Base-by-base conservation (phyloP, 257 asterid species). In the Solanum okadae region DNA sequence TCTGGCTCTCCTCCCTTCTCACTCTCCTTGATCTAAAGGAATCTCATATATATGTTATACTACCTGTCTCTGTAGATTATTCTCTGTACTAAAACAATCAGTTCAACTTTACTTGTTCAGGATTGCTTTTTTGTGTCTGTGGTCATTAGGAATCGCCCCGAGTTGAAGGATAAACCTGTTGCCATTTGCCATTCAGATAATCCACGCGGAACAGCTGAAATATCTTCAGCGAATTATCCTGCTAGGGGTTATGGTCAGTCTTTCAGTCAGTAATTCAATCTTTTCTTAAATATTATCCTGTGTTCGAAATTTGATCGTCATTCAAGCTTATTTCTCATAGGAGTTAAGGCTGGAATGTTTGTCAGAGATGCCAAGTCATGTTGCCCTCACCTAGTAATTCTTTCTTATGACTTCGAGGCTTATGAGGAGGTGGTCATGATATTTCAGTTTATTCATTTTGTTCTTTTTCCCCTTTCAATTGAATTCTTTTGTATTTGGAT, bases 91-190 rank as follows among this genome's bases (percentile, higher is more conserved):
- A 31, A 82, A 82, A 82, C 68, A 49, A 82, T 22, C 37, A 18
- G 35, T 82, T 49, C 70, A 82, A 82, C 70, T 82, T 18, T 82
- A 31, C 67, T 82, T 49, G 70, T 82, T 88, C 96, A 96, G 99
- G 99, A 97, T 89, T 97, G 96, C 91, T 97, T 97, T 92, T 97
- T 95, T 88, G 99, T 97, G 87, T 93, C 98, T 8, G 99, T 97
- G 89, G 94, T 97, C 90, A 93, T 92, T 92, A 94, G 98, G 91
- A 92, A 91, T 84, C 91, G 76, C 46, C 96, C 98, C 42, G 98
- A 94, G 87, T 91, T 96, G 89, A 91, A 88, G 77, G 95, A 87
- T 84, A 94, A 94, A 90, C 98, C 99, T 91, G 98, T 97, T 89
- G 98, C 99, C 87, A 97, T 97, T 85, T 94, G 98, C 92, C 99